Base-by-base conservation (phyloP, 805 yeast genomes). In the Monosporozyma yasuniensis region DNA sequence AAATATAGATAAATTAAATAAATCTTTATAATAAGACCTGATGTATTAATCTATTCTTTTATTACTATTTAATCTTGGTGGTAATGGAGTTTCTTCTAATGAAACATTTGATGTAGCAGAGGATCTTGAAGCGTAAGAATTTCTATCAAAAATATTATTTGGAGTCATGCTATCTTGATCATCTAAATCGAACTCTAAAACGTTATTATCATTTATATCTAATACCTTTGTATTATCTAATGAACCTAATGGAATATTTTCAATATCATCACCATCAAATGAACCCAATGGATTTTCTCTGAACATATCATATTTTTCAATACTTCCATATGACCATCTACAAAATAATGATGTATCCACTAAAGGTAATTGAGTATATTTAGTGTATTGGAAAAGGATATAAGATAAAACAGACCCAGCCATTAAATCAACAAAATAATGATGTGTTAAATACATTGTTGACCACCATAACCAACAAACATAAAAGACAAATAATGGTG, bases 381-480 rank as follows among this genome's bases (percentile, higher is more conserved):
- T 82, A 48, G 87, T 80, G 57, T 81, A 77, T 53, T 77, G 74
- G 67, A 87, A 90, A 30, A 86, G 81, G 14, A 77, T 65, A 52
- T 82, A 76, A 0, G 96, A 81, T 50, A 93, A 72, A n/a, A 81
- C 76, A 1, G 96, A 91, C 21, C 99, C 99, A n/a, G 87, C 91
- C 61, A 87, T 87, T 48, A 91, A 78, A 65, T 91, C 98, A 52
- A 91, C 80, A 62, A 93, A 93, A 66, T 91, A 91, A 69, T 91
- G 99, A 68, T 91, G 99, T 0, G 97, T 91, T 61, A 91, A 75
- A 67, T 91, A 91, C 99, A 91, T 91, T 14, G 98, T 93, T 47
- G 93, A 79, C 95, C 96, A 93, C 98, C 98, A 91, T 57, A 93
- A 76, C 95, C 96, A 88, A 54, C 80, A 70, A n/a, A 88, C 93